Percentiles rank a stretch among this genome's conserved stretches.
Conservation (phyloP, 208 protist genomes). For the Crithidia sp. region DNA sequence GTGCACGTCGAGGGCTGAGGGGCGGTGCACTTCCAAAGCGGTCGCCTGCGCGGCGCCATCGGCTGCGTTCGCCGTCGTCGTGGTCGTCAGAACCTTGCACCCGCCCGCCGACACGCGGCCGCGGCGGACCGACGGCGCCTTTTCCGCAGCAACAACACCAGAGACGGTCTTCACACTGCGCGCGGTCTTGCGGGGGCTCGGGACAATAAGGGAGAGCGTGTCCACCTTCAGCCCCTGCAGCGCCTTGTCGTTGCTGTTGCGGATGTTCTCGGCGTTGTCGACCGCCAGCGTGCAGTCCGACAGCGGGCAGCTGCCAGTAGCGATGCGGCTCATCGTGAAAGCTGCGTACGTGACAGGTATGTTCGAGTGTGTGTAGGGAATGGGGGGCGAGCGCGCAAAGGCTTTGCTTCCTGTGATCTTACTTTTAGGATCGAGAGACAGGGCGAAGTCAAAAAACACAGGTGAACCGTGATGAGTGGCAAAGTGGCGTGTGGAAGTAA, state of each 20-base stretch:
- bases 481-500: too few species aligned
- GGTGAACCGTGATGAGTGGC: too few species aligned
- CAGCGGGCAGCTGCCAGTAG: conserved; percentile 38
- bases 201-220: neutral
- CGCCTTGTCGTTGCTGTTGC: conserved; percentile 21
- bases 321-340: conserved; percentile 24
- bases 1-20: conserved; percentile 15
- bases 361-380: neutral
- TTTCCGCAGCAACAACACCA: neutral
- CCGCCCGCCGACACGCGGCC: neutral
- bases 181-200: conserved; percentile 14
- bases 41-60: neutral
- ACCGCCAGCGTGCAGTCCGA: conserved; percentile 78
- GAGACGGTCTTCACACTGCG: conserved; percentile 10
- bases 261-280: conserved; percentile 85
- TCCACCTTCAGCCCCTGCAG: conserved; percentile 11
- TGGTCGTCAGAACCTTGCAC: neutral
- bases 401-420: too few species aligned
- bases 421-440: too few species aligned
- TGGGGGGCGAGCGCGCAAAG: neutral
- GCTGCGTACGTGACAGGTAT: neutral
- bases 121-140: conserved; percentile 9
- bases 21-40: conserved; percentile 6
- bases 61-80: neutral
- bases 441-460: too few species aligned